These are phyloP conservation scores for Cucumis cinereus DNA, from an alignment of 306 rosid species.

Conservation along the genomic window DNA sequence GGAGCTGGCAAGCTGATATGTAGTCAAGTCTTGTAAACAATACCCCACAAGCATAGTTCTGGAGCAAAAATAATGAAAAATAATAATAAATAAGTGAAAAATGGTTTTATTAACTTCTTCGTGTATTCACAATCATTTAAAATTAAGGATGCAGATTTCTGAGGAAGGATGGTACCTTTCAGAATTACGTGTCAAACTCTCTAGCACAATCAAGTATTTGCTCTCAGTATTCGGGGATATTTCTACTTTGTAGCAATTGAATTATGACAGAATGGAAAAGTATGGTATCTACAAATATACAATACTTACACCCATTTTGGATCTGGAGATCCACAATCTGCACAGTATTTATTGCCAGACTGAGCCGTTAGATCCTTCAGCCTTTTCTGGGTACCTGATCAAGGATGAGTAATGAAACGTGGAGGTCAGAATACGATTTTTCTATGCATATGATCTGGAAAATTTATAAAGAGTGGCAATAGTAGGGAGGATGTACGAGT, in stretches of 20 bases:
- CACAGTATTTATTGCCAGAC: slow-evolving; percentile 48
- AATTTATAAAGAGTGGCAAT: not conserved
- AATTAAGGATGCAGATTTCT: not conserved
- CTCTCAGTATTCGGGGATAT: not conserved
- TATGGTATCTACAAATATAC: not conserved
- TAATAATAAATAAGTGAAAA: not conserved
- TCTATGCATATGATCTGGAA: not conserved
- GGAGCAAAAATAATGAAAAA: not conserved
- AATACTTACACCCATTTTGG: slow-evolving; percentile 95
- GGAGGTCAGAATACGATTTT: not conserved
- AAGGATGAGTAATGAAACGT: slow-evolving; percentile 10
- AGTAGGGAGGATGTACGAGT: not conserved
- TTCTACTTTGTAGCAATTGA: not conserved
- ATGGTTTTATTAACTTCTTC: not conserved
- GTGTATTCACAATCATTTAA: not conserved
- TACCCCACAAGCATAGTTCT: not conserved
- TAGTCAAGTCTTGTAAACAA: not conserved
- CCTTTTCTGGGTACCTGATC: slow-evolving; percentile 53
- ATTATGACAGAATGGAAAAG: not conserved
- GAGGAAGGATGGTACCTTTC: not conserved
- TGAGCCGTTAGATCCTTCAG: slow-evolving; percentile 38
- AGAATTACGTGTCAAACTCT: not conserved
- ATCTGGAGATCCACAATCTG: slow-evolving; percentile 86
- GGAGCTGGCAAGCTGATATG: not conserved
- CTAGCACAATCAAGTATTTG: not conserved